Evolutionary conservation across 257 asterid species (phyloP).

Genomic region (Ophiorrhiza pumila): DNA sequence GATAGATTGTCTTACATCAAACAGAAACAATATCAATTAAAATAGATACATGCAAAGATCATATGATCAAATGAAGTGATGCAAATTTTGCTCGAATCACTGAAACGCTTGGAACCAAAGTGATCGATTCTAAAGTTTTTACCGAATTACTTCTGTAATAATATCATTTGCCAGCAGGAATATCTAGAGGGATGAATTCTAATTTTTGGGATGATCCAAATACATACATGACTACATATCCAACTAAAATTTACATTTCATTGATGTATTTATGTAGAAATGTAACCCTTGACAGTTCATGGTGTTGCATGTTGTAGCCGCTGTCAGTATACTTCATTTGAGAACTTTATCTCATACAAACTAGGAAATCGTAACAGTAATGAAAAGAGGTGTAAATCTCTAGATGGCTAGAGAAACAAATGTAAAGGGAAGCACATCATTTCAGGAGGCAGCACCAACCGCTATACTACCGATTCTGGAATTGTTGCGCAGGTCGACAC

Average conservation of each 20-base stretch:
- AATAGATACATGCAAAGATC: too few relatives aligned
- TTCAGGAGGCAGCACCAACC: conserved; percentile 37
- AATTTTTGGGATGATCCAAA: not conserved
- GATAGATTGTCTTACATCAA: too few relatives aligned
- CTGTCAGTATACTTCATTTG: not conserved
- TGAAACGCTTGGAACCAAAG: too few relatives aligned
- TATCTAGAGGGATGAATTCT: too few relatives aligned
- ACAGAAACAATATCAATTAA: too few relatives aligned
- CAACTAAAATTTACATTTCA: conserved; percentile 1
- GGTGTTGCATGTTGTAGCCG: not conserved
- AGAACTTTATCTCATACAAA: too few relatives aligned
- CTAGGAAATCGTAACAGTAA: not conserved
- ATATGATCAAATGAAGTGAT: too few relatives aligned
- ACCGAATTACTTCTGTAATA: too few relatives aligned
- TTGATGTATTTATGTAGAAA: not conserved
- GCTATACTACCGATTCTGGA: conserved; percentile 30
- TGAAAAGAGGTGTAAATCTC: not conserved
- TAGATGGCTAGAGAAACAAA: not conserved
- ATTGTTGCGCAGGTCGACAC: conserved; percentile 22
- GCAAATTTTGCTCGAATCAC: too few relatives aligned
- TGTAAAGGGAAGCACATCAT: not conserved
- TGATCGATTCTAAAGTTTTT: too few relatives aligned
- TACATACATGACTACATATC: not conserved
- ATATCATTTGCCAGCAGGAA: too few relatives aligned
- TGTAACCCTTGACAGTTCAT: not conserved